Conservation (phyloP, 75 land plant genomes). For the Picea glauca region DNA sequence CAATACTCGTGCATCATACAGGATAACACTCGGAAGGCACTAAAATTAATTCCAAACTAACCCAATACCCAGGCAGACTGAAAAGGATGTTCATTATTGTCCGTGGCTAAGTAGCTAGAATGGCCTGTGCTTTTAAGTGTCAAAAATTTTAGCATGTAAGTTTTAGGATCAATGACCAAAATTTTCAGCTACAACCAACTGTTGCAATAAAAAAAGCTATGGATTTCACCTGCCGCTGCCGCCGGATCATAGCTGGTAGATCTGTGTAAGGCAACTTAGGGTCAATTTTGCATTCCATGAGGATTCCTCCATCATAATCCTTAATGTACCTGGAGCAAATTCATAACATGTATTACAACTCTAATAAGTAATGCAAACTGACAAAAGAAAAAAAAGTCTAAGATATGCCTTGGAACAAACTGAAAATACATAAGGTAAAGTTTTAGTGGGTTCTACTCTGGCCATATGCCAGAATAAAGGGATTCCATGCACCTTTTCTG, state of each 20-base stretch:
- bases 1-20: no score
- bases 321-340: slow-evolving; percentile 76
- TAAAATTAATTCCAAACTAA: background rate
- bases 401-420: no score
- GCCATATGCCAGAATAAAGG: no score
- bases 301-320: slow-evolving; percentile 97
- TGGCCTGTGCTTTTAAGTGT: background rate
- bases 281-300: slow-evolving; percentile 98
- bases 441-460: no score
- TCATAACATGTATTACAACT: background rate
- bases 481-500: no score
- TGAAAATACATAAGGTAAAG: no score
- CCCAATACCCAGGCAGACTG: background rate
- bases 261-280: slow-evolving; percentile 92
- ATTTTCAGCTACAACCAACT: background rate
- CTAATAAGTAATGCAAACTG: no score
- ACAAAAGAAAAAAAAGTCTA: no score
- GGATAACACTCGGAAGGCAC: no score
- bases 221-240: slow-evolving; percentile 79
- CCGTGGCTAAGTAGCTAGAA: background rate
- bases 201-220: background rate
- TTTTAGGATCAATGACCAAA: background rate
- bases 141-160: background rate
- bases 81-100: background rate
- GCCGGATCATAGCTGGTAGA: slow-evolving; percentile 90